phyloP scores from a whole-genome alignment of 2,329 filamentous ascomycete species.

The Coniosporium tulheliwenetii region DNA sequence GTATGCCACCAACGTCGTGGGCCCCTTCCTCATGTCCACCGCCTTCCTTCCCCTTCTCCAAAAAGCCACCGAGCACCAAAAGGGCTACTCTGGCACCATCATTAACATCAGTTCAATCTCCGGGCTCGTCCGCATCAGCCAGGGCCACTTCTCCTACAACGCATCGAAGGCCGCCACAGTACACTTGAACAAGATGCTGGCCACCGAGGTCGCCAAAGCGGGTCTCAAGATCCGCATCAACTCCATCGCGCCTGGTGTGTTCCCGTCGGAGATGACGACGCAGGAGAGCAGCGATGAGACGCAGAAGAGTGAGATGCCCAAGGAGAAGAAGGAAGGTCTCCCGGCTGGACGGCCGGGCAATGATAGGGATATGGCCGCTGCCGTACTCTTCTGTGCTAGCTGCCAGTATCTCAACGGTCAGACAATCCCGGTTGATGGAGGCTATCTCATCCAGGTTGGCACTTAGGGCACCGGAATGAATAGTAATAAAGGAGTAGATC shows the following conservation, averaged over 20 bases:
- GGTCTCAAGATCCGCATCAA: conserved; percentile 41
- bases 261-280: conserved; percentile 43
- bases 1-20: conserved; percentile 31
- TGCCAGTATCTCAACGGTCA: conserved; percentile 35
- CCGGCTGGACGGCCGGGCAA: conserved; percentile 37
- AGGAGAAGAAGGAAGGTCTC: conserved; percentile 30
- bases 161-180: conserved; percentile 34
- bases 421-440: conserved; percentile 37
- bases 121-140: conserved; percentile 28
- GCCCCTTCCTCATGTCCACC: conserved; percentile 30
- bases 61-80: conserved; percentile 23
- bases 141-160: conserved; percentile 33
- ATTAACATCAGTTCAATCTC: conserved; percentile 32
- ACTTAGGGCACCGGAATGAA: conserved; percentile 11
- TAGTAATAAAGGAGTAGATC: no score
- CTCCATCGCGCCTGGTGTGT: conserved; percentile 40
- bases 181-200: conserved; percentile 40
- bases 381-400: conserved; percentile 36
- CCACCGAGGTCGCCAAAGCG: conserved; percentile 34
- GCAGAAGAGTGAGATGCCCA: conserved; percentile 38
- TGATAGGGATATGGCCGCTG: conserved; percentile 43
- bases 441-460: conserved; percentile 30
- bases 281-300: conserved; percentile 29
- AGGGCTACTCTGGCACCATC: conserved; percentile 27
- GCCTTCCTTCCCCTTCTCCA: conserved; percentile 30